Evolutionary conservation across 2,329 filamentous ascomycete genomes (phyloP).

Genomic region (Hymenoscyphus linearis): DNA sequence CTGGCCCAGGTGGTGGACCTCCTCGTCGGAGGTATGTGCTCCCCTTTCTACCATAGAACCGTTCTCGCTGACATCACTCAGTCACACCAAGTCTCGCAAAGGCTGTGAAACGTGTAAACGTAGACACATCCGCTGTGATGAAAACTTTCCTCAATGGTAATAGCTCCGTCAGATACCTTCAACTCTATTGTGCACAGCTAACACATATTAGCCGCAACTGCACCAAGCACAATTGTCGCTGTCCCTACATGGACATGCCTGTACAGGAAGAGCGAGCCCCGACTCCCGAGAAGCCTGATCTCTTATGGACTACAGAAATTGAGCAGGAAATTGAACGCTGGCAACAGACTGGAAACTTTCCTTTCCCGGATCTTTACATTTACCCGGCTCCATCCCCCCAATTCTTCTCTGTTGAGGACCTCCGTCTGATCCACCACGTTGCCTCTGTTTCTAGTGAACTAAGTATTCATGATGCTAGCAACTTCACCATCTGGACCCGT

Average conservation of each 20-base stretch:
- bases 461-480: conserved; percentile 68
- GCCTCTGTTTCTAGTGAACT: conserved; percentile 81
- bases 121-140: conserved; percentile 95
- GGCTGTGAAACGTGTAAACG: conserved; percentile 98
- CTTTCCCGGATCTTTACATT: conserved; percentile 75
- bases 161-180: conserved; percentile 25
- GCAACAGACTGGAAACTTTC: conserved; percentile 78
- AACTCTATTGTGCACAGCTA: conserved; percentile 15
- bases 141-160: conserved; percentile 96
- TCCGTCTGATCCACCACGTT: conserved; percentile 87
- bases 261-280: conserved; percentile 57
- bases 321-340: conserved; percentile 77
- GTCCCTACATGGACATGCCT: conserved; percentile 90
- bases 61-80: conserved; percentile 36
- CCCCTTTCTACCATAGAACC: neutral
- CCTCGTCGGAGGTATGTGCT: conserved; percentile 60
- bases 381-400: conserved; percentile 70
- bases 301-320: conserved; percentile 83
- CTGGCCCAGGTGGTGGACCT: conserved; percentile 90
- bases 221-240: conserved; percentile 97
- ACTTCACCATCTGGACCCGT: conserved; percentile 87
- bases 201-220: conserved; percentile 72
- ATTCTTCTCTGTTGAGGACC: conserved; percentile 68
- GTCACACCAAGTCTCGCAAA: conserved; percentile 98
- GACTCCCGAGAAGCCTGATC: conserved; percentile 58